Evolutionary conservation across 2,329 filamentous ascomycete species (phyloP), one percentile per base, ranked within the genome.

Genomic region (Xylaria sp.): DNA sequence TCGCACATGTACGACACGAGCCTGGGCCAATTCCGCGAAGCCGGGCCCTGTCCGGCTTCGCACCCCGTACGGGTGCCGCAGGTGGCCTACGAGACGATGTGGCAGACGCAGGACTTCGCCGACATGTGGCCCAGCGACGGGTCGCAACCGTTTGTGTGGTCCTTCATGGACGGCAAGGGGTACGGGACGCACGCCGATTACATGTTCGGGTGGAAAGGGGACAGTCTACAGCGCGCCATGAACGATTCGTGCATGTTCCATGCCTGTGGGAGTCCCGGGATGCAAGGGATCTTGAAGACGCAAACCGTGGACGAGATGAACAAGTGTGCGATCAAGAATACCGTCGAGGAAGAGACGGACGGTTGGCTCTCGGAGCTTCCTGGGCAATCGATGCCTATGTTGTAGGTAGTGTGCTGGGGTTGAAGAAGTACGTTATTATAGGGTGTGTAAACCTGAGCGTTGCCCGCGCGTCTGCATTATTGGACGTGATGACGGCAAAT

Each of bases 1-100:
- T 67, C 68, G 4, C 64, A 72, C 60, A 71, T 70, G 67, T 70
- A 78, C 70, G 77, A 9, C 69, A 70, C 61, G 17, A 51, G 57
- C 4, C 15, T 37, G 2, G 70, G 72, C 7, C 63, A 63, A 0
- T 73, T 74, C 68, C 66, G 60, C 40, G 71, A 72, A 57, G 67
- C 69, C 1, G 69, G 66, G 0, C 64, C 75, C 1, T 82, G 79
- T 65, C 79, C 80, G 0, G 67, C 64, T 0, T 72, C 70, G 3
- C 72, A 83, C 69, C 81, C 81, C 0, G 73, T 78, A 5, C 75
- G 76, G 4, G 74, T 82, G 12, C 75, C 80, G 1, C 81, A 82
- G 65, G 69, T 82, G n/a, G 71, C 71, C 15, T 74, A 79, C 72
- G 80, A 82, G 69, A 79, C 81, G 45, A 78, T 82, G 68, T 82